These are phyloP conservation scores for Corymbia calophylla DNA, from an alignment of 441 rosid species.

Conservation along the genomic window DNA sequence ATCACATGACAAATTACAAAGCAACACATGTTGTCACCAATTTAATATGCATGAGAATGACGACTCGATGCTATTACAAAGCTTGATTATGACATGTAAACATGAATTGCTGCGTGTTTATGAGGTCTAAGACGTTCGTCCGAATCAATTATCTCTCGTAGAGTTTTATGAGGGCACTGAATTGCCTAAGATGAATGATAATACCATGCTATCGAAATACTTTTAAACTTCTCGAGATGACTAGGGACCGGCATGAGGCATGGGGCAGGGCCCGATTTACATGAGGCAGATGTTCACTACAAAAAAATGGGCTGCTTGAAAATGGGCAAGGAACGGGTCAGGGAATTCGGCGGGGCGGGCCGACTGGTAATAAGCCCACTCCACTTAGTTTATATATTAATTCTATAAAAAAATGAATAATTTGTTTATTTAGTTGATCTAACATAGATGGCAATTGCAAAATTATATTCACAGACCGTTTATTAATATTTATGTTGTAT, in stretches of 20 bases:
- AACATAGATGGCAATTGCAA: too few relatives aligned
- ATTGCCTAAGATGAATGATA: too few relatives aligned
- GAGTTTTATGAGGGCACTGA: too few relatives aligned
- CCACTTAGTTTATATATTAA: background rate
- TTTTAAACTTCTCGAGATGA: too few relatives aligned
- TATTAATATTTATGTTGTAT: too few relatives aligned
- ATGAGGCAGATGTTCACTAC: background rate
- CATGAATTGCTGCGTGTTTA: background rate
- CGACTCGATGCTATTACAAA: background rate
- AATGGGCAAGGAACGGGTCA: background rate
- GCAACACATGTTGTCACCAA: rapidly evolving
- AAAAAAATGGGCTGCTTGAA: background rate
- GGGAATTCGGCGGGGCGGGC: background rate
- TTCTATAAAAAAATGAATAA: too few relatives aligned
- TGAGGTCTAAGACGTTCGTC: background rate
- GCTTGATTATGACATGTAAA: rapidly evolving
- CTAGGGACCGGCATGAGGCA: background rate
- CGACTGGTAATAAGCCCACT: background rate
- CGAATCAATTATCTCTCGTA: too few relatives aligned
- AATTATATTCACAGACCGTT: too few relatives aligned
- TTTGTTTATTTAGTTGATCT: too few relatives aligned
- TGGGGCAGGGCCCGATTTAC: too few relatives aligned
- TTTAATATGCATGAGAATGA: background rate
- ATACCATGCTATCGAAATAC: too few relatives aligned
- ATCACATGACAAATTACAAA: background rate